Conservation (phyloP, 2,329 filamentous ascomycete genomes). For the Domatiomyces catenatus region DNA sequence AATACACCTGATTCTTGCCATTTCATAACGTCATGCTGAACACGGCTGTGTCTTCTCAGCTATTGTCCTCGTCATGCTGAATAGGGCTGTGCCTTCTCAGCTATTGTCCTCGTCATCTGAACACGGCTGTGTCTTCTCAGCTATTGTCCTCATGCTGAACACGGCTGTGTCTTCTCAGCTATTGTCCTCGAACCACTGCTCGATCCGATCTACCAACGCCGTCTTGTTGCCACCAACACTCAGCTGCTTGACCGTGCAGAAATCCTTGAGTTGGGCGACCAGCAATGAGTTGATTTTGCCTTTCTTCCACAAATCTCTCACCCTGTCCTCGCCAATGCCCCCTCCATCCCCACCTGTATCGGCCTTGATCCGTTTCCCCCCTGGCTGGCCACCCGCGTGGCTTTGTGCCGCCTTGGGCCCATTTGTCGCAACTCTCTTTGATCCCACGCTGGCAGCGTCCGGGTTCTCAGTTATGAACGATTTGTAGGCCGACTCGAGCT, state of each 20-base stretch:
- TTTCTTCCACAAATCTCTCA: slow-evolving; percentile 28
- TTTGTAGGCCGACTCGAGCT: slow-evolving; percentile 45
- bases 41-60: slow-evolving; percentile 16
- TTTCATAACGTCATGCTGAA: not conserved
- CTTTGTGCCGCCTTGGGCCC: slow-evolving; percentile 17
- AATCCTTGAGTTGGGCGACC: slow-evolving; percentile 32
- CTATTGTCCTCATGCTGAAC: slow-evolving; percentile 21
- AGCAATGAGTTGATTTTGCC: slow-evolving; percentile 33
- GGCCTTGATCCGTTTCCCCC: slow-evolving; percentile 37
- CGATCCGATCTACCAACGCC: slow-evolving; percentile 35
- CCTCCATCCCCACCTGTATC: slow-evolving; percentile 15
- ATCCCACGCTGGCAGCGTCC: slow-evolving; percentile 27
- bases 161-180: slow-evolving; percentile 2
- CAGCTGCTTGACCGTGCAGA: slow-evolving; percentile 29
- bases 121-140: slow-evolving; percentile 10
- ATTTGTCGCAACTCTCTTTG: slow-evolving; percentile 28
- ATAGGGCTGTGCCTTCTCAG: slow-evolving; percentile 10
- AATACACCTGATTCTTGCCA: not conserved
- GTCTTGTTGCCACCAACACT: slow-evolving; percentile 33
- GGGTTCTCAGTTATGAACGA: slow-evolving; percentile 28
- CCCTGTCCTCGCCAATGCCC: slow-evolving; percentile 21
- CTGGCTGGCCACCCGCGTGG: slow-evolving; percentile 4
- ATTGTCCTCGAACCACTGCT: slow-evolving; percentile 30
- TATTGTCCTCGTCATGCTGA: slow-evolving; percentile 16
- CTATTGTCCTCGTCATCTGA: slow-evolving; percentile 20